phyloP scores from a whole-genome alignment of 305 asterid genomes.

The Solanum aculeatissimum region DNA sequence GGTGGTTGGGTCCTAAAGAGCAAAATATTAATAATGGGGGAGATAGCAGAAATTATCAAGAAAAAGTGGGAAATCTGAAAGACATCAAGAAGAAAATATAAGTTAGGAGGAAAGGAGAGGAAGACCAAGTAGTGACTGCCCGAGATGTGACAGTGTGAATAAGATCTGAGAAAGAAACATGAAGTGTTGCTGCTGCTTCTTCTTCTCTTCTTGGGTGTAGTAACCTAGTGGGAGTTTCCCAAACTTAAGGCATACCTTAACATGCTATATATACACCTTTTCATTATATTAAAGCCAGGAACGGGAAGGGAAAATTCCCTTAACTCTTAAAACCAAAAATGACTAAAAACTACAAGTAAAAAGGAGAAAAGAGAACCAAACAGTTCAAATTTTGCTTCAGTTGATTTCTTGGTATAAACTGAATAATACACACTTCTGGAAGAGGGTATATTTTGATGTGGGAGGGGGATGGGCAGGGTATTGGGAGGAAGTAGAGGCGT shows the following conservation, averaged over 20 bases:
- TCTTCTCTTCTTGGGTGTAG: not conserved
- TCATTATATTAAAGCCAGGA: not conserved
- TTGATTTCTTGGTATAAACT: not conserved
- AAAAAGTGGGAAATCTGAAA: not conserved
- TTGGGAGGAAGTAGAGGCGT: not conserved
- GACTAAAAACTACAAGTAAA: not conserved
- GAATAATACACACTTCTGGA: not conserved
- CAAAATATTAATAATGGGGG: not conserved
- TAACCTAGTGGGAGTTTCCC: not conserved
- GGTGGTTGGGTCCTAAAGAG: not conserved
- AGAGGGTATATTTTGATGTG: not conserved
- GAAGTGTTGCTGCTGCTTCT: not conserved
- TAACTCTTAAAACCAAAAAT: not conserved
- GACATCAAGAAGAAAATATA: not conserved
- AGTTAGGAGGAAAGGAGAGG: not conserved
- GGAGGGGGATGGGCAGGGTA: not conserved
- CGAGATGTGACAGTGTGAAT: not conserved
- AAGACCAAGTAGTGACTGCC: not conserved
- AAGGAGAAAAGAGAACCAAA: not conserved
- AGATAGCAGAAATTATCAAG: not conserved
- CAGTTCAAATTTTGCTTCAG: not conserved
- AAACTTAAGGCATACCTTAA: not conserved
- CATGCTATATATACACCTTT: not conserved
- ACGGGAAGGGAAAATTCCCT: not conserved
- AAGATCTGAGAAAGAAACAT: not conserved